Evolutionary conservation across 257 asterid genomes (phyloP).

Genomic region (Marsdenia floribunda): DNA sequence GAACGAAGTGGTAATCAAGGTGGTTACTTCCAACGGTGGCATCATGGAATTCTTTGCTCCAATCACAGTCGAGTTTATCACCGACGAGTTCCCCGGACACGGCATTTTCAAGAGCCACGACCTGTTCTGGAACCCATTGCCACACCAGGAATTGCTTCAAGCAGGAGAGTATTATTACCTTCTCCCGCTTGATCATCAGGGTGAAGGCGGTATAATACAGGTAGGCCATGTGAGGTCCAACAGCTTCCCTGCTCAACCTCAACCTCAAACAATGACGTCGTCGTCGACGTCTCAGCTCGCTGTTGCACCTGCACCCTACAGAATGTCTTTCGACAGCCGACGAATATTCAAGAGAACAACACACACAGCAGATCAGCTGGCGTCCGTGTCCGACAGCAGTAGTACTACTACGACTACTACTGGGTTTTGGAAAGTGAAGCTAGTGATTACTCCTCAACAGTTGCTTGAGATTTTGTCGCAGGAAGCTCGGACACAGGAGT

Average conservation of each 20-base stretch:
- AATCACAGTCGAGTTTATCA: conserved; percentile 56
- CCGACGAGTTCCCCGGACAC: conserved; percentile 78
- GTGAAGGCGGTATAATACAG: conserved; percentile 12
- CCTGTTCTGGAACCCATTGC: conserved; percentile 77
- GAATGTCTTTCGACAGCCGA: conserved; percentile 73
- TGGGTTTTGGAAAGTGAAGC: conserved; percentile 80
- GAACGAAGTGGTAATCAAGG: conserved; percentile 35
- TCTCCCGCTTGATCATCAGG: conserved; percentile 35
- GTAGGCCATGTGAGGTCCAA: conserved; percentile 59
- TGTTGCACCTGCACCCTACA: conserved; percentile 32
- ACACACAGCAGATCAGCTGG: not conserved
- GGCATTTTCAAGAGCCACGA: conserved; percentile 69
- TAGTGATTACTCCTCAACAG: conserved; percentile 65
- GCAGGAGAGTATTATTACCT: conserved; percentile 71
- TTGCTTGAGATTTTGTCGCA: conserved; percentile 69
- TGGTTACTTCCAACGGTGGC: conserved; percentile 60
- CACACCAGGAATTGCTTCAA: conserved; percentile 45
- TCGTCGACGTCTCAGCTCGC: conserved; percentile 1
- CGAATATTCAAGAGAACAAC: conserved; percentile 29
- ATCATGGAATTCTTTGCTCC: conserved; percentile 69
- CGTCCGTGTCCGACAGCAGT: not conserved
- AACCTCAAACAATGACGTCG: too few relatives aligned
- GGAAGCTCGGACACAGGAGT: conserved; percentile 66
- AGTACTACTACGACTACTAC: not conserved
- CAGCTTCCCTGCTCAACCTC: conserved; percentile 34